Percentiles rank a stretch among this genome's conserved stretches.
phyloP scores from a whole-genome alignment of 441 rosid genomes.

The Gossypium gossypioides region DNA sequence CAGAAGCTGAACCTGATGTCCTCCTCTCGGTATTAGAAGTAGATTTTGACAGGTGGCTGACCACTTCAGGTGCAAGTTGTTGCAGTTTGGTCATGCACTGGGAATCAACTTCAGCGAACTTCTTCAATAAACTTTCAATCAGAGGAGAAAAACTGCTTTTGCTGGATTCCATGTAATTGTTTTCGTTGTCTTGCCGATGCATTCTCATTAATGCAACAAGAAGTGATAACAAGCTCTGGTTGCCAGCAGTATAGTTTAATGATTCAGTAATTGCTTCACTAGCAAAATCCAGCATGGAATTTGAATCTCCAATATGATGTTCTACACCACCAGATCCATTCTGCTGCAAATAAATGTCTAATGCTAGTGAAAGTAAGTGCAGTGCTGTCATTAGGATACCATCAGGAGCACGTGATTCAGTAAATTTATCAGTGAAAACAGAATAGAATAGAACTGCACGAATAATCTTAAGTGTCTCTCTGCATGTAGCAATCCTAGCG shows the following conservation, averaged over 20 bases:
- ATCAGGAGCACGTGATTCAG: constrained; percentile 71
- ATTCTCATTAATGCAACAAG: constrained; percentile 71
- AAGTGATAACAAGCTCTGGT: constrained; percentile 71
- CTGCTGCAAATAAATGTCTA: constrained; percentile 64
- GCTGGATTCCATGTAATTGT: constrained; percentile 50
- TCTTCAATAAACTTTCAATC: constrained; percentile 67
- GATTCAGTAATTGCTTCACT: constrained; percentile 57
- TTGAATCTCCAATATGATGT: constrained; percentile 26
- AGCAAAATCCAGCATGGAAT: constrained; percentile 52
- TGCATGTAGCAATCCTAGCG: constrained; percentile 77
- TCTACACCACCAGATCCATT: constrained; percentile 31
- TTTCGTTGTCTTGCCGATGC: constrained; percentile 44
- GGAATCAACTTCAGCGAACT: constrained; percentile 65
- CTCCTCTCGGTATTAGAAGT: constrained; percentile 22
- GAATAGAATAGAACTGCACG: constrained; percentile 70
- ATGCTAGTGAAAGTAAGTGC: constrained; percentile 74
- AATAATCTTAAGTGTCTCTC: constrained; percentile 56
- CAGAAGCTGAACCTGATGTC: constrained; percentile 35
- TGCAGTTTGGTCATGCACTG: constrained; percentile 58
- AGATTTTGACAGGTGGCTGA: constrained; percentile 34
- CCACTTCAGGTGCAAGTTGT: constrained; percentile 72
- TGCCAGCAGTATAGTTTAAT: constrained; percentile 39
- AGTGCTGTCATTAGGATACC: constrained; percentile 62
- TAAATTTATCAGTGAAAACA: constrained; percentile 48
- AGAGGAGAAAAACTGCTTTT: constrained; percentile 60